phyloP scores from a whole-genome alignment of 2,329 filamentous ascomycete genomes.

The Colletotrichum gloeosporioides region DNA sequence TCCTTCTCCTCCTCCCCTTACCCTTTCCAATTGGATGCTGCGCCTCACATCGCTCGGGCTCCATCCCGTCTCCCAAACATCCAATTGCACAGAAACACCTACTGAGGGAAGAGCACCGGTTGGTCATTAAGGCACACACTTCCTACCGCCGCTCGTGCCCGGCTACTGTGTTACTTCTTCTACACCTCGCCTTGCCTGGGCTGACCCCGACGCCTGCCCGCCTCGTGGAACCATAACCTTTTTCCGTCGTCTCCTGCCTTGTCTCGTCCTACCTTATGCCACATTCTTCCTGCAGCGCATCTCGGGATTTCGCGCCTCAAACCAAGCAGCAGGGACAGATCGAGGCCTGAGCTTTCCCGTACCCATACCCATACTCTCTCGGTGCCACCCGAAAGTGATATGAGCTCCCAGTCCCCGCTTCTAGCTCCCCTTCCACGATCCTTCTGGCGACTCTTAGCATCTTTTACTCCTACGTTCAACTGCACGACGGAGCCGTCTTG shows the following conservation, averaged over 20 bases:
- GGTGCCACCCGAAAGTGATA: background rate
- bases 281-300: background rate
- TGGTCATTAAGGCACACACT: background rate
- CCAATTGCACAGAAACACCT: background rate
- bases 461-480: background rate
- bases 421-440: background rate
- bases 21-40: background rate
- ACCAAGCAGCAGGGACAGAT: background rate
- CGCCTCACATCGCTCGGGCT: conserved; percentile 18
- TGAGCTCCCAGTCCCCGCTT: background rate
- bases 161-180: background rate
- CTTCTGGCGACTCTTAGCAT: background rate
- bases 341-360: background rate
- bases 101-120: background rate
- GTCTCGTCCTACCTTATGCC: background rate
- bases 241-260: background rate
- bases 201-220: background rate
- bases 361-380: background rate
- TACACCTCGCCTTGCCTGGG: background rate
- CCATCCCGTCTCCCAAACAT: conserved; percentile 14
- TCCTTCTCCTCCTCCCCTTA: background rate
- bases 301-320: background rate
- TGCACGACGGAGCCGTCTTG: background rate
- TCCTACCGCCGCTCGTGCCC: background rate
- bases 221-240: background rate